Conservation (phyloP, 2,329 filamentous ascomycete genomes). For the Sphaerostilbella broomeana region DNA sequence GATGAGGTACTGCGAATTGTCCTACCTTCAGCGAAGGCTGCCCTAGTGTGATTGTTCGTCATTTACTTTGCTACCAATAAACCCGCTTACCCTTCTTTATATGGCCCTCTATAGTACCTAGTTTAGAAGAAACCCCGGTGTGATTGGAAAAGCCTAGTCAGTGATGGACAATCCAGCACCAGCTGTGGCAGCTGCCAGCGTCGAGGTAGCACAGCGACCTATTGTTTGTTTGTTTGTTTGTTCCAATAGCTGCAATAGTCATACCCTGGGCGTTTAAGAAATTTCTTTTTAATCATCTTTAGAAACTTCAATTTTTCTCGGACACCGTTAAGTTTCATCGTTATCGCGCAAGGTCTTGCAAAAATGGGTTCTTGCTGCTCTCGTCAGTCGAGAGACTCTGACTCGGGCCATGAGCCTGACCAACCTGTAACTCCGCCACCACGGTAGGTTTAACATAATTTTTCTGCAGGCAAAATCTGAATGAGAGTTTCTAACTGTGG, state of each 20-base stretch:
- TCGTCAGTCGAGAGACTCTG: slow-evolving; percentile 5
- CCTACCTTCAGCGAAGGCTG: no score
- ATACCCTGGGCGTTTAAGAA: not conserved
- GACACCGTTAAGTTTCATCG: no score
- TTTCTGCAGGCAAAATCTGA: not conserved
- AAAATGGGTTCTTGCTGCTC: slow-evolving; percentile 13
- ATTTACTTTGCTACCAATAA: no score
- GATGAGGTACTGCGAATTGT: no score
- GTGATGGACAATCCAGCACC: not conserved
- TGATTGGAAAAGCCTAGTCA: no score
- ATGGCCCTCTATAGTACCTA: no score
- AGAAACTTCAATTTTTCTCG: not conserved
- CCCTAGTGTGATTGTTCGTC: no score
- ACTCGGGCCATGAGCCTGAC: not conserved
- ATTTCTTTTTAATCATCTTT: not conserved
- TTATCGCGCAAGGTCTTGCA: no score
- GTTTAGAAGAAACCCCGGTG: no score
- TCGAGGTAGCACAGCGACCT: slow-evolving; percentile 7
- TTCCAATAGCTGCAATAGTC: not conserved
- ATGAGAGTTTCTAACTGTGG: no score
- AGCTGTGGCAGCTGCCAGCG: slow-evolving; percentile 7
- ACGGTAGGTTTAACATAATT: not conserved
- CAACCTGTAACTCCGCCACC: slow-evolving; percentile 1
- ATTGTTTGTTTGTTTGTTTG: slow-evolving; percentile 6
- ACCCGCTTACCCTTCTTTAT: no score